Base-by-base conservation (phyloP, 257 asterid genomes). In the Capsicum rhomboideum region DNA sequence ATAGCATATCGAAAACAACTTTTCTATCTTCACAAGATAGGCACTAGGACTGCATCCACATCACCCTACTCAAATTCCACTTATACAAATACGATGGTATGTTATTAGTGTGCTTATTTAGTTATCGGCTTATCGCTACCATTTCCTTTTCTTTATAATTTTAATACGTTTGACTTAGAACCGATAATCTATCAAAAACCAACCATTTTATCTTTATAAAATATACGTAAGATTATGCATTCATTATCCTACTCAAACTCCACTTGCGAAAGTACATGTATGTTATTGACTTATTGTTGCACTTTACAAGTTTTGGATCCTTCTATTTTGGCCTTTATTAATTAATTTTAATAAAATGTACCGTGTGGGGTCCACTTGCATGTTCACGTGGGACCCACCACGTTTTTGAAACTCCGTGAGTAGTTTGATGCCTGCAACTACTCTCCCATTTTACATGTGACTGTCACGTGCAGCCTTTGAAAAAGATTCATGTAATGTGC, bases 401-500 rank as follows among this genome's bases (percentile, higher is more conserved):
- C 86, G 86, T 86, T 83, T 31, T 42, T 6, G 28, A 12, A 29
- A 46, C 71, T 85, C 81, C 42, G 28, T 49, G 13, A 66, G 50
- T 79, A 18, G 83, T 66, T 67, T 59, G 82, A 68, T 11, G 12
- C 21, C 42, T 59, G 20, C 66, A 69, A 80, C 86, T 58, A 59
- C 86, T 82, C 84, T 75, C 81, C 52, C 20, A 74, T 49, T 31
- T 37, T 69, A 53, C 89, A 86, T 52, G 89, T 83, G 89, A 86
- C 11, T 2, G 52, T 86, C 89, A 83, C 86, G 85, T 83, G 86
- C 63, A 44, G 21, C 26, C 2, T 6, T 17, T 3, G 7, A 42
- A 29, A 85, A 21, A 50, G 12, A 14, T 59, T 71, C 79, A 23
- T 74, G 8, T 1, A 13, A 74, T 44, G 8, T 74, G 61, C 59